Conservation (phyloP, 257 asterid species). For the Solanum arcanum region DNA sequence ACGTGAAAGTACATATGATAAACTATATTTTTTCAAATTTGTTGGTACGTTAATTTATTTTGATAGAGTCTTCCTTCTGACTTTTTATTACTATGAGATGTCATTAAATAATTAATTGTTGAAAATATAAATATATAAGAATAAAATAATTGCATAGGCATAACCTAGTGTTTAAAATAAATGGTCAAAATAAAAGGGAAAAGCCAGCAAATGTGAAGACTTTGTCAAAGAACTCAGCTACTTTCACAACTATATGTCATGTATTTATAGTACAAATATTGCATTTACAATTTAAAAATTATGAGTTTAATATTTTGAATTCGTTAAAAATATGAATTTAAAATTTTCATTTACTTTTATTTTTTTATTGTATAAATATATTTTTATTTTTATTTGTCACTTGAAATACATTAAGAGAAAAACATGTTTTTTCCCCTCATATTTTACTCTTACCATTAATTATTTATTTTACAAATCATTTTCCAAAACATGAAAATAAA, state of each 20-base stretch:
- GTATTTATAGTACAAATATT: not conserved
- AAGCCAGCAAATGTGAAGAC: not conserved
- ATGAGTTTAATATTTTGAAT: too few species aligned
- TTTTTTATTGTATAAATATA: not conserved
- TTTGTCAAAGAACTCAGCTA: not conserved
- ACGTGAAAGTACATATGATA: not conserved
- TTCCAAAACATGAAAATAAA: not conserved
- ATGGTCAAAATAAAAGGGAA: not conserved
- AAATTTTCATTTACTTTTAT: not conserved
- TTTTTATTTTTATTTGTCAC: not conserved
- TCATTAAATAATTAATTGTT: slow-evolving; percentile 3
- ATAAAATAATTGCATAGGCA: not conserved
- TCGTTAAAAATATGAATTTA: not conserved
- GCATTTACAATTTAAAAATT: not conserved
- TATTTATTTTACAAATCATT: not conserved
- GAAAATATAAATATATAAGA: not conserved
- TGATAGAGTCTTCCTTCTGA: slow-evolving; percentile 30
- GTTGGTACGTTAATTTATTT: not conserved
- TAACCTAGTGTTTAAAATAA: not conserved
- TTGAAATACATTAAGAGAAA: not conserved
- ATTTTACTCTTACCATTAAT: not conserved
- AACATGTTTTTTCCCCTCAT: too few species aligned
- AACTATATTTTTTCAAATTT: not conserved
- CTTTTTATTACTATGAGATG: slow-evolving; percentile 20
- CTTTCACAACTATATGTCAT: not conserved